These are phyloP conservation scores for Aspergillus aculeatinus DNA, from an alignment of 2,329 filamentous ascomycete species.

Conservation along the genomic window DNA sequence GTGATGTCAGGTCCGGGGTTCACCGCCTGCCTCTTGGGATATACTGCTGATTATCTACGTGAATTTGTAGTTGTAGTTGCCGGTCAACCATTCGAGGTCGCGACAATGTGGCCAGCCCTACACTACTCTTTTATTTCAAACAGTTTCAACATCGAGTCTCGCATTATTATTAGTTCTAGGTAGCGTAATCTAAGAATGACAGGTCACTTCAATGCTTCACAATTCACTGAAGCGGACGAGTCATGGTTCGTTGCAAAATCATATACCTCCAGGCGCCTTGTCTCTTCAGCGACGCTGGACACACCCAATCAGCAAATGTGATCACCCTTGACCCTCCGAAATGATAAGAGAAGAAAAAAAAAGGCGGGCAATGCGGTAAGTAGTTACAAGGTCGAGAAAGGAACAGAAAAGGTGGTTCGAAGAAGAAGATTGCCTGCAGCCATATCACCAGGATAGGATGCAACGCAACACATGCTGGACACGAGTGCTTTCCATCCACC, in stretches of 20 bases:
- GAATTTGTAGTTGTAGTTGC: no score
- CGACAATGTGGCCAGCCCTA: no score
- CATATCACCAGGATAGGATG: conserved; percentile 28
- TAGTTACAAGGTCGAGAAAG: conserved; percentile 18
- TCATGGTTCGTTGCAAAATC: conserved; percentile 22
- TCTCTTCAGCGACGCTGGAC: conserved; percentile 4
- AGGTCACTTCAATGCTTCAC: conserved; percentile 17
- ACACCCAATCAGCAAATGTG: conserved; percentile 2
- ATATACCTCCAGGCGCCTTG: conserved; percentile 17
- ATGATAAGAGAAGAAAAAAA: conserved; percentile 6
- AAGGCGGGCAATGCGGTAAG: conserved; percentile 11
- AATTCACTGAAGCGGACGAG: conserved; percentile 8
- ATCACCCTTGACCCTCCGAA: conserved; percentile 9
- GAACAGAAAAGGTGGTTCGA: conserved; percentile 8
- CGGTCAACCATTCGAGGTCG: no score
- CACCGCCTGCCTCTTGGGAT: neutral
- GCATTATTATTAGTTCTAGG: conserved; percentile 27
- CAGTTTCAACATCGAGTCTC: neutral
- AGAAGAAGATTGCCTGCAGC: conserved; percentile 13
- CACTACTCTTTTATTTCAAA: neutral
- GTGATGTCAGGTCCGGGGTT: neutral
- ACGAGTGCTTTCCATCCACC: conserved; percentile 1
- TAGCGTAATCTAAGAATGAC: conserved; percentile 21
- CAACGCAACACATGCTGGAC: conserved; percentile 14
- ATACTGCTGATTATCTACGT: neutral